phyloP scores from a whole-genome alignment of 2,329 filamentous ascomycete species.

The Aspergillus vadensis region DNA sequence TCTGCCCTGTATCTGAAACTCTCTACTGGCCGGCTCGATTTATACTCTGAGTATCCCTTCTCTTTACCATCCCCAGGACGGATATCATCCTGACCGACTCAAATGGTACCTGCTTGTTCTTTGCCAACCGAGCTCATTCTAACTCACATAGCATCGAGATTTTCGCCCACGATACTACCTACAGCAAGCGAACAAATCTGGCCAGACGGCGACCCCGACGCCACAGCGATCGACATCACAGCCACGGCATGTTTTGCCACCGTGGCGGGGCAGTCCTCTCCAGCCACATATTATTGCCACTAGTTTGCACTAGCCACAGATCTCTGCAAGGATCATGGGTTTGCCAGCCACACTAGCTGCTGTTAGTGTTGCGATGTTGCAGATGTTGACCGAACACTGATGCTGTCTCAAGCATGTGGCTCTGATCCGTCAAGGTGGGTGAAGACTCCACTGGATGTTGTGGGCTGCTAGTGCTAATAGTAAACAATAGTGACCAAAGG shows the following conservation, averaged over 20 bases:
- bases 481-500: background rate
- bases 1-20: background rate
- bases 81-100: background rate
- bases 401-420: background rate
- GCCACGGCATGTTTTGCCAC: constrained; percentile 10
- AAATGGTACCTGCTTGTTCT: background rate
- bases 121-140: background rate
- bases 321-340: constrained; percentile 9
- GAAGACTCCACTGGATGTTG: background rate
- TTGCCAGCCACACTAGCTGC: constrained; percentile 4
- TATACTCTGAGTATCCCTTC: background rate
- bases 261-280: background rate
- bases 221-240: constrained; percentile 11
- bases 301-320: constrained; percentile 13
- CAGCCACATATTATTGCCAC: constrained; percentile 8
- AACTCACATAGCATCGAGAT: background rate
- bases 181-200: background rate
- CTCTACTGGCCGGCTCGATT: background rate
- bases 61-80: background rate
- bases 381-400: background rate
- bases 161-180: background rate
- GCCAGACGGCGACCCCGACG: background rate
- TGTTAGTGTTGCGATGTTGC: background rate
- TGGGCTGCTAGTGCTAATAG: background rate
- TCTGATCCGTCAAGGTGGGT: background rate